These are phyloP conservation scores for Barnettozyma vustinii DNA, from an alignment of 805 yeast genomes.

Conservation along the genomic window DNA sequence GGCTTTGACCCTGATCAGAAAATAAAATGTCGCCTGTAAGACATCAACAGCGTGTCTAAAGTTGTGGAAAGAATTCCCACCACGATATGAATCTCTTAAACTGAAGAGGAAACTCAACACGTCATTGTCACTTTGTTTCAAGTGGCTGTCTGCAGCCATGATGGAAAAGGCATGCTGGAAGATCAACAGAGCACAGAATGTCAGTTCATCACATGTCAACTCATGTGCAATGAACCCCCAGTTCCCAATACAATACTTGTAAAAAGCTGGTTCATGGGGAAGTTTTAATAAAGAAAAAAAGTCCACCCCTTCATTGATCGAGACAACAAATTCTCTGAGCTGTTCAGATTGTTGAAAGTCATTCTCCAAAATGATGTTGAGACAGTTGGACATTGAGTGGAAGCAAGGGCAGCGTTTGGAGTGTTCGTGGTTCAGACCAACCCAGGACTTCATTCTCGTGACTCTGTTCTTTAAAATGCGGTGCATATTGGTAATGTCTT, in stretches of 20 bases:
- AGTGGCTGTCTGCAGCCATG: constrained; percentile 11
- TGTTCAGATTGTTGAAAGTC: constrained; percentile 11
- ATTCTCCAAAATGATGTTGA: constrained; percentile 20
- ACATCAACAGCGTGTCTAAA: constrained; percentile 96
- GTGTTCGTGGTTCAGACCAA: constrained; percentile 29
- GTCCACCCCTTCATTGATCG: constrained; percentile 27
- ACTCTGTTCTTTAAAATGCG: constrained; percentile 25
- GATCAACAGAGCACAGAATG: constrained; percentile 53
- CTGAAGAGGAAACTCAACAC: constrained; percentile 57
- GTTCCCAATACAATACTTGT: constrained; percentile 39
- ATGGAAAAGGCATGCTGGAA: constrained; percentile 38
- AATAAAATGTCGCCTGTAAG: constrained; percentile 78
- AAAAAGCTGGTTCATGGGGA: constrained; percentile 21
- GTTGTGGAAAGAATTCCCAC: constrained; percentile 89
- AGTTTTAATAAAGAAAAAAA: constrained; percentile 24
- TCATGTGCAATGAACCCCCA: constrained; percentile 75
- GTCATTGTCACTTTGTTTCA: constrained; percentile 33
- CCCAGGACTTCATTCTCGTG: constrained; percentile 37
- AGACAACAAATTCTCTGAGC: constrained; percentile 15
- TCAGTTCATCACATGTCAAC: constrained; percentile 57
- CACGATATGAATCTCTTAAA: constrained; percentile 73
- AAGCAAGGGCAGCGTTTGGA: constrained; percentile 22
- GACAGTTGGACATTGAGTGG: constrained; percentile 32
- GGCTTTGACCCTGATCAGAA: constrained; percentile 33
- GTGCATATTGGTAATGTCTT: constrained; percentile 18